Evolutionary conservation across 768 basidiomycete species (phyloP).

Genomic region (Lactarius psammicola): DNA sequence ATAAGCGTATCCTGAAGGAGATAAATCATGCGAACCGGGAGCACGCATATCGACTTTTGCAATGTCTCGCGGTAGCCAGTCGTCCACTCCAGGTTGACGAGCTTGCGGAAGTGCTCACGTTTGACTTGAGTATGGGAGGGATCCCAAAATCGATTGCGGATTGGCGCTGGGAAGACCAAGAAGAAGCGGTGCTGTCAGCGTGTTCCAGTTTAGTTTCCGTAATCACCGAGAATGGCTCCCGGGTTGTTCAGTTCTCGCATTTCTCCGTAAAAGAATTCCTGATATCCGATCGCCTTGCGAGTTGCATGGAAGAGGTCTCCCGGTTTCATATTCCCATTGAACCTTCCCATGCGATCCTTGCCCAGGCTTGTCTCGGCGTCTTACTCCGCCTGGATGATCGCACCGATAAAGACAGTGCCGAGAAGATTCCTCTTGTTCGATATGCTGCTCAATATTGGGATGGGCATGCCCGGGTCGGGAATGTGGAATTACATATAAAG

Average conservation of each 20-base stretch:
- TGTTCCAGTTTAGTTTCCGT: too few species aligned
- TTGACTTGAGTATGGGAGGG: neutral
- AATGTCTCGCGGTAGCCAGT: neutral
- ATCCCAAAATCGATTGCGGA: neutral
- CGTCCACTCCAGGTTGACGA: neutral
- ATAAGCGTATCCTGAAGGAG: neutral
- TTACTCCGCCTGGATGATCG: neutral
- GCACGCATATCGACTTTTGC: neutral
- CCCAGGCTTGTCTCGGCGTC: neutral
- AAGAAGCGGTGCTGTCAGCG: neutral
- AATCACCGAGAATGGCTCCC: too few species aligned
- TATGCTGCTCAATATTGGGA: neutral
- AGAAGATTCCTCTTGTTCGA: neutral
- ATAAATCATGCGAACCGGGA: neutral
- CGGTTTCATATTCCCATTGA: neutral
- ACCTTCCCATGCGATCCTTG: neutral
- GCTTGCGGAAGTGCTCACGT: neutral
- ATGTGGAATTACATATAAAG: neutral
- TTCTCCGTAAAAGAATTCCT: too few species aligned
- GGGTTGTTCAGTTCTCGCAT: too few species aligned
- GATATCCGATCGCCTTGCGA: neutral
- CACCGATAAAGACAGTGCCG: neutral
- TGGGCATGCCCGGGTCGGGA: neutral
- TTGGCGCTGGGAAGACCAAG: neutral
- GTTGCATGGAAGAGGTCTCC: neutral